Percentiles rank a stretch among this genome's conserved stretches.
Conservation (phyloP, 352 stramenopile species). For the Pythium oligandrum region DNA sequence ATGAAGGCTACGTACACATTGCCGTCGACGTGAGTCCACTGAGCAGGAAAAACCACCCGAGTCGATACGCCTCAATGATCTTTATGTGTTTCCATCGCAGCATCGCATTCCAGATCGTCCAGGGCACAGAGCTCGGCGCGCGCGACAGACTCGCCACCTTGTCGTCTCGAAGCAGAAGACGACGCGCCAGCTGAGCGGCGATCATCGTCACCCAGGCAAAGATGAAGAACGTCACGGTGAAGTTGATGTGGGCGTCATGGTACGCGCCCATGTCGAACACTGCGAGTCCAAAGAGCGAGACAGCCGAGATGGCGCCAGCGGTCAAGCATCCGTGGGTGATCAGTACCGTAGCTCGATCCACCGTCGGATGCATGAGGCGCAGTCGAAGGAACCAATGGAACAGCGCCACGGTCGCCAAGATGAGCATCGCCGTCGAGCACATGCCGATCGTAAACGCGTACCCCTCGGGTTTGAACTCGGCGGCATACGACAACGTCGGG, state of each 20-base stretch:
- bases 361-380: slow-evolving; percentile 18
- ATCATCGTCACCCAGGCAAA: slow-evolving; percentile 64
- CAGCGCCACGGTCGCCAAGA: slow-evolving; percentile 43
- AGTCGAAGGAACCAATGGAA: slow-evolving; percentile 73
- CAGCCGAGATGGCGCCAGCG: slow-evolving; percentile 23
- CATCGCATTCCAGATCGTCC: slow-evolving; percentile 22
- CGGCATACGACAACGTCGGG: slow-evolving; percentile 82
- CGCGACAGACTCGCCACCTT: slow-evolving; percentile 19
- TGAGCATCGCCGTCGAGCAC: slow-evolving; percentile 72
- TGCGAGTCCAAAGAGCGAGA: slow-evolving; percentile 60
- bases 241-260: slow-evolving; percentile 67
- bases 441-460: slow-evolving; percentile 74
- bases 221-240: slow-evolving; percentile 77
- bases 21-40: slow-evolving; percentile 49
- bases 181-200: slow-evolving; percentile 42
- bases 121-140: slow-evolving; percentile 11
- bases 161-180: slow-evolving; percentile 28
- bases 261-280: slow-evolving; percentile 73
- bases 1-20: slow-evolving; percentile 37
- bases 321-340: slow-evolving; percentile 20
- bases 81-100: slow-evolving; percentile 44
- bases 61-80: slow-evolving; percentile 37
- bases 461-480: slow-evolving; percentile 66
- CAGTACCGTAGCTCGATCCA: slow-evolving; percentile 3
- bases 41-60: slow-evolving; percentile 44